Evolutionary conservation across 163 green algal genomes (phyloP).

Genomic region (Scenedesmus sp.): DNA sequence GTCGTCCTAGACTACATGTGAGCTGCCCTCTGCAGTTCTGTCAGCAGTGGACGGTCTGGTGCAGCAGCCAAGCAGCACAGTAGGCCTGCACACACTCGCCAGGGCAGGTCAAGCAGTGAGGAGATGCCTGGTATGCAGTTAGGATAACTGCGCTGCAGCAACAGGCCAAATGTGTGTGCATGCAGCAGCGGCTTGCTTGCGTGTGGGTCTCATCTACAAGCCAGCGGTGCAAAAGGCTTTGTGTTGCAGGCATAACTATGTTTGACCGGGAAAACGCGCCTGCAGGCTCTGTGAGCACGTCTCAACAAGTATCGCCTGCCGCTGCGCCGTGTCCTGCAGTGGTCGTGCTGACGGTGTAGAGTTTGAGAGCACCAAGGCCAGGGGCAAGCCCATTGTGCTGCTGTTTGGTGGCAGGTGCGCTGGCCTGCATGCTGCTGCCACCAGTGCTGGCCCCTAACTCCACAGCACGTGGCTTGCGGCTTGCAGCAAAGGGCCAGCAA

Average conservation of each 20-base stretch:
- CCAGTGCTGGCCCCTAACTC: neutral
- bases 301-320: neutral
- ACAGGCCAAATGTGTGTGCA: no score
- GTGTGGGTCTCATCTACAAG: no score
- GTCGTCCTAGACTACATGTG: constrained; percentile 83
- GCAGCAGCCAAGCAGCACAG: no score
- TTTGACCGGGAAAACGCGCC: neutral
- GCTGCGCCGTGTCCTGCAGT: constrained; percentile 8
- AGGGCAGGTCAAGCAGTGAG: no score
- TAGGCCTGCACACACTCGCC: neutral
- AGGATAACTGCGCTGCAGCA: no score
- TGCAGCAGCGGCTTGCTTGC: no score
- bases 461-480: constrained; percentile 75
- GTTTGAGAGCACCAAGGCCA: constrained; percentile 84
- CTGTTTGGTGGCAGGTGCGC: constrained; percentile 72
- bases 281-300: no score
- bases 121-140: no score
- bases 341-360: constrained; percentile 64
- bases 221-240: no score
- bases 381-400: constrained; percentile 84
- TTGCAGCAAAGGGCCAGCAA: neutral
- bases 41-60: no score
- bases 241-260: no score
- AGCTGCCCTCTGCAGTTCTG: neutral
- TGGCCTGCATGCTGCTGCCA: constrained; percentile 56